Conservation (phyloP, 495 filamentous ascomycete species). For the Neurospora hispaniola region DNA sequence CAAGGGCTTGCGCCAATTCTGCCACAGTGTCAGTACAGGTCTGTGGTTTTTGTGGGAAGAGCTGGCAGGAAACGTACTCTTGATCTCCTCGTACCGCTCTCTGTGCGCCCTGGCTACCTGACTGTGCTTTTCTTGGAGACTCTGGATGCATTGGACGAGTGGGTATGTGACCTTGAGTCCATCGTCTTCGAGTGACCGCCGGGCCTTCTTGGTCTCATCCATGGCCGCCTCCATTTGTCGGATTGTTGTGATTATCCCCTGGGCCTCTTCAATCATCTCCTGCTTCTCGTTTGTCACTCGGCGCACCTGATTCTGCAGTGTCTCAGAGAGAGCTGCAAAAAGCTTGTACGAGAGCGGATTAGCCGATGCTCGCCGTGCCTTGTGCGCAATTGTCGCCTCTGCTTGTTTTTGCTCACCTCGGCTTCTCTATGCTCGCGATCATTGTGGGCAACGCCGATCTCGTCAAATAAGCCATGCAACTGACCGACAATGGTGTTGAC, state of each 20-base stretch:
- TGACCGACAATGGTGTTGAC: conserved; percentile 84
- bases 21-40: conserved; percentile 8
- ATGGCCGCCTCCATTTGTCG: conserved; percentile 89
- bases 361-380: background rate
- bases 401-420: conserved; percentile 44
- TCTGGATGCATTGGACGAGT: conserved; percentile 62
- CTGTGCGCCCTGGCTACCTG: conserved; percentile 69
- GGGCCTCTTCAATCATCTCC: conserved; percentile 74
- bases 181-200: conserved; percentile 43
- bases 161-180: conserved; percentile 69
- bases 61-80: conserved; percentile 49
- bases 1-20: conserved; percentile 88
- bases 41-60: background rate
- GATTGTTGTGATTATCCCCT: conserved; percentile 71
- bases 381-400: background rate
- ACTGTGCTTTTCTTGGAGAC: conserved; percentile 74
- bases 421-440: conserved; percentile 81
- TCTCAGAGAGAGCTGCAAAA: conserved; percentile 78
- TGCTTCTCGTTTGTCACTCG: conserved; percentile 78
- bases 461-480: conserved; percentile 88
- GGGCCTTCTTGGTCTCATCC: conserved; percentile 57
- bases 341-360: conserved; percentile 41
- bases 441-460: conserved; percentile 84
- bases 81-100: conserved; percentile 88
- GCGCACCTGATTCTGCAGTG: conserved; percentile 72